A percentile compares a stretch with the other conserved stretches of the same genome.
Evolutionary conservation across 352 stramenopile genomes (phyloP).

Genomic region (Phytopythium vexans): DNA sequence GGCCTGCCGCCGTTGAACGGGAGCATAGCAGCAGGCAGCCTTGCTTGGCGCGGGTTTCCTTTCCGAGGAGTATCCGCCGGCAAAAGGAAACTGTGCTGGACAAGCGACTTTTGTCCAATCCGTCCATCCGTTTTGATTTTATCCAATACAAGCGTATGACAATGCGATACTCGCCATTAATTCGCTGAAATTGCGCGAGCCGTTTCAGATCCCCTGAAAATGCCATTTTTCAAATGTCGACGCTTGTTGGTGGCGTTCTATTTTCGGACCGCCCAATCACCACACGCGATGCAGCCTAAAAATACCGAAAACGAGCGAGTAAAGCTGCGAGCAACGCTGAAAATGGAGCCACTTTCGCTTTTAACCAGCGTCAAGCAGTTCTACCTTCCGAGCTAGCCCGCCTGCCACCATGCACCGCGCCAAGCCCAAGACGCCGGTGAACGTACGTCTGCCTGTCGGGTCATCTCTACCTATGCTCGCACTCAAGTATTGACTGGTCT

Average conservation of each 20-base stretch:
- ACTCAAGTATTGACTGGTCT: not conserved
- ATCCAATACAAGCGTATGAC: not conserved
- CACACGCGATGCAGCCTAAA: too few relatives aligned
- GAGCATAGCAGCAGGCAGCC: not conserved
- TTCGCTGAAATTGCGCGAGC: too few relatives aligned
- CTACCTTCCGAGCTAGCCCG: not conserved
- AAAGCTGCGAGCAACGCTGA: too few relatives aligned
- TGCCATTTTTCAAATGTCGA: too few relatives aligned
- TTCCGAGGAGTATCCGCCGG: not conserved
- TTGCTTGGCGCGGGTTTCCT: not conserved
- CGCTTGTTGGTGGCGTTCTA: too few relatives aligned
- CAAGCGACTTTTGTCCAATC: not conserved
- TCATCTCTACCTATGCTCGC: not conserved
- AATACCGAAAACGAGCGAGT: too few relatives aligned
- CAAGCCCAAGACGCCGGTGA: conserved; percentile 65
- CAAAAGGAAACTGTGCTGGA: not conserved
- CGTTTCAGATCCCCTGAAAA: too few relatives aligned
- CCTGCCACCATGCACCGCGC: conserved; percentile 43
- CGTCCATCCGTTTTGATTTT: not conserved
- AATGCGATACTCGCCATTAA: not conserved
- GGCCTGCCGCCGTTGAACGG: conserved; percentile 1
- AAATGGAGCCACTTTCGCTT: too few relatives aligned
- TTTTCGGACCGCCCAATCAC: too few relatives aligned
- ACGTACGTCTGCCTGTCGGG: conserved; percentile 17
- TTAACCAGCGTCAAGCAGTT: too few relatives aligned